phyloP scores from a whole-genome alignment of 768 basidiomycete genomes.

The Kwoniella dendrophila region DNA sequence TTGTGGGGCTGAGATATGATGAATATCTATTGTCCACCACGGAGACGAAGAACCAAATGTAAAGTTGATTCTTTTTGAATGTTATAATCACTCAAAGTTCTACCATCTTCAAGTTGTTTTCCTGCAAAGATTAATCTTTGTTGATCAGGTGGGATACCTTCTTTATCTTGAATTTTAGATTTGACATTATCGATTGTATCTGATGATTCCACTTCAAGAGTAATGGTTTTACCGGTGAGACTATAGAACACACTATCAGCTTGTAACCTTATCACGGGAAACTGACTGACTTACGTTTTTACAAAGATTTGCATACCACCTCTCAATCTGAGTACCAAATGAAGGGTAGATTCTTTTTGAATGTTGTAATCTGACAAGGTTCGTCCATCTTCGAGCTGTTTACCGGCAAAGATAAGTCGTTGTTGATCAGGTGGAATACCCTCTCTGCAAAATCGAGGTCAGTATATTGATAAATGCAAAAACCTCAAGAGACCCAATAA shows the following conservation, averaged over 20 bases:
- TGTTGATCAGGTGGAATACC: conserved; percentile 70
- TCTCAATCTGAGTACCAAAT: conserved; percentile 73
- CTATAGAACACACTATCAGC: conserved; percentile 3
- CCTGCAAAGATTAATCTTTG: conserved; percentile 54
- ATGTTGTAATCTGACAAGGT: conserved; percentile 78
- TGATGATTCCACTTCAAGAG: conserved; percentile 44
- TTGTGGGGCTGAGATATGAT: neutral
- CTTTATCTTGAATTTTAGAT: conserved; percentile 53
- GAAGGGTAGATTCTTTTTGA: conserved; percentile 56
- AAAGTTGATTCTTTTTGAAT: conserved; percentile 99
- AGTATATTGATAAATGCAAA: conserved; percentile 58
- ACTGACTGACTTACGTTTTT: conserved; percentile 40
- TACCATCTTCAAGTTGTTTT: conserved; percentile 52
- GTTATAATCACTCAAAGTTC: conserved; percentile 51
- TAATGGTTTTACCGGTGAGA: conserved; percentile 46
- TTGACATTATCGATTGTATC: conserved; percentile 55
- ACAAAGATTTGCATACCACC: conserved; percentile 69
- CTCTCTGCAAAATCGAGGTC: conserved; percentile 39
- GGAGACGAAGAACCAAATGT: conserved; percentile 93
- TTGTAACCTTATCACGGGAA: neutral
- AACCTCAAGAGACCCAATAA: conserved; percentile 60
- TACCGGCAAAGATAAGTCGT: conserved; percentile 87
- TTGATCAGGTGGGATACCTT: conserved; percentile 55
- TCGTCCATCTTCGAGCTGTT: conserved; percentile 88
- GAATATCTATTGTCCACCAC: conserved; percentile 91